Conservation (phyloP, 2,329 filamentous ascomycete genomes). For the Thermothelomyces thermophilus region DNA sequence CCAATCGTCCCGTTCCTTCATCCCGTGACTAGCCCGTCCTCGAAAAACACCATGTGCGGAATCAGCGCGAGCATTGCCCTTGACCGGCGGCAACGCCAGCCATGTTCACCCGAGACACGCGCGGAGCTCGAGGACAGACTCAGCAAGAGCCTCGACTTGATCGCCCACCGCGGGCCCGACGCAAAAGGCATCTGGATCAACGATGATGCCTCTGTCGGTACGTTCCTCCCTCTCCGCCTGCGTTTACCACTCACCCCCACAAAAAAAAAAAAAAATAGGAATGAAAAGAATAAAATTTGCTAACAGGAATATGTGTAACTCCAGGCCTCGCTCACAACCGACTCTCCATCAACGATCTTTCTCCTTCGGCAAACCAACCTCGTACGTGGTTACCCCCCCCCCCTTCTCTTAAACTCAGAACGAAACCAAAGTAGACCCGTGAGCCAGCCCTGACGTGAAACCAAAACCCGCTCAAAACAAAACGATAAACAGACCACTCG, state of each 20-base stretch:
- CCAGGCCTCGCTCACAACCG: constrained; percentile 9
- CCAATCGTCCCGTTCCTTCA: too few species aligned
- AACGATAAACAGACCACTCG: constrained; percentile 28
- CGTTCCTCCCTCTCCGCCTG: not conserved
- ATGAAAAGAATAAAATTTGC: too few species aligned
- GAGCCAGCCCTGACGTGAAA: too few species aligned
- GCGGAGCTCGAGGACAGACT: constrained; percentile 17
- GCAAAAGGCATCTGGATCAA: constrained; percentile 28
- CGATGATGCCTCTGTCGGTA: constrained; percentile 14
- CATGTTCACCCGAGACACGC: not conserved
- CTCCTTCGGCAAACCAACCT: constrained; percentile 41
- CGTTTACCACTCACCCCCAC: not conserved
- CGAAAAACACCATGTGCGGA: constrained; percentile 7
- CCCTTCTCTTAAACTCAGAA: not conserved
- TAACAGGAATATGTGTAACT: not conserved
- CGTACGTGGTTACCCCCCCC: not conserved
- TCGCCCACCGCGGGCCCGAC: constrained; percentile 31
- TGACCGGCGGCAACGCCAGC: not conserved
- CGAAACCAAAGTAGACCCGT: constrained; percentile 24
- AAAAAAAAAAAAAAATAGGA: too few species aligned
- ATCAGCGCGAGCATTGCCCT: constrained; percentile 2
- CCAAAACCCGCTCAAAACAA: not conserved
- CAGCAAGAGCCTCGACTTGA: constrained; percentile 22
- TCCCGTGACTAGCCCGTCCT: too few species aligned
- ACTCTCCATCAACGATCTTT: constrained; percentile 45